Conservation (phyloP, 2,329 filamentous ascomycete genomes). For the Penicillium sp. region DNA sequence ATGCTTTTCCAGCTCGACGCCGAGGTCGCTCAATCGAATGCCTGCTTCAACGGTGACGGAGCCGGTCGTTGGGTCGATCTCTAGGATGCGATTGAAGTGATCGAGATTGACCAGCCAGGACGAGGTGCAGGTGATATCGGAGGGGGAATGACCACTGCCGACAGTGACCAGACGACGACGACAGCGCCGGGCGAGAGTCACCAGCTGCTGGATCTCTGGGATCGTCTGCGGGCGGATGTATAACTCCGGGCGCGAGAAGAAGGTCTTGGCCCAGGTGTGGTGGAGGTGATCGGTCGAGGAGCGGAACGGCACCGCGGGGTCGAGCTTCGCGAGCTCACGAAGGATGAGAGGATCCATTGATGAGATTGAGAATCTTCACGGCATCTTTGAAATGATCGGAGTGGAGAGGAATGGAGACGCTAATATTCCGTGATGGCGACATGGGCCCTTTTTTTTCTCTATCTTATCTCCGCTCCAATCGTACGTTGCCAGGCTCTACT, state of each 20-base stretch:
- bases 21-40: constrained; percentile 76
- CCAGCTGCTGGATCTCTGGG: constrained; percentile 78
- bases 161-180: constrained; percentile 80
- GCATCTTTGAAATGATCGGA: constrained; percentile 10
- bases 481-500: too few species aligned
- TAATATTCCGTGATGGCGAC: constrained; percentile 18
- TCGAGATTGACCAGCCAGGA: constrained; percentile 96
- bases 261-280: constrained; percentile 93
- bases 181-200: constrained; percentile 78
- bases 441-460: constrained; percentile 1
- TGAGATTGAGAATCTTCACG: constrained; percentile 17
- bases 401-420: constrained; percentile 2
- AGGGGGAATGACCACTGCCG: constrained; percentile 92
- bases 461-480: constrained; percentile 5
- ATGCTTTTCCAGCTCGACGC: constrained; percentile 69
- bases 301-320: constrained; percentile 72
- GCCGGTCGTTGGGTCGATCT: constrained; percentile 66
- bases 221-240: constrained; percentile 83
- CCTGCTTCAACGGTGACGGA: constrained; percentile 82
- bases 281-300: constrained; percentile 73
- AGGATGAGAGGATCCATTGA: constrained; percentile 49
- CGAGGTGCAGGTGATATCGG: constrained; percentile 86
- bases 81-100: constrained; percentile 71
- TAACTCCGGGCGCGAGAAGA: constrained; percentile 84
- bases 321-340: constrained; percentile 60